Evolutionary conservation across 805 yeast species (phyloP), one percentile per base, ranked within the genome.

Genomic region (Kodamaea leandrae): DNA sequence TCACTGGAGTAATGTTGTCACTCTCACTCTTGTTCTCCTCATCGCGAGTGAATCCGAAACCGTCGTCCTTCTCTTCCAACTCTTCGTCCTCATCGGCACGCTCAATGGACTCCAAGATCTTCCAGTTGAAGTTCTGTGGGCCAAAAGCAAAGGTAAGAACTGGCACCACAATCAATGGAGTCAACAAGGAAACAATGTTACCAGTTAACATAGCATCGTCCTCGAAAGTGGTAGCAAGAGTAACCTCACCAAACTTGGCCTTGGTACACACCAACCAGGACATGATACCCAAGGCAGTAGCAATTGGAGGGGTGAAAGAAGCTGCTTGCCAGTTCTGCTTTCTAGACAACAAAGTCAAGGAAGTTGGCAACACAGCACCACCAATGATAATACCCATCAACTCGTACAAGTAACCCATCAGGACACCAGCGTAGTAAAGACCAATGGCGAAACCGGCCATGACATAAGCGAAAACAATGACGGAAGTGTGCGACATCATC

Each of bases 171-270:
- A 88, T 61, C 13, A 77, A 55, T 7, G 96, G 96, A 2, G 90
- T 76, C 40, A 80, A 68, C 46, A 89, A 65, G 0, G 96, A 91
- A 39, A 87, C 89, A 35, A 87, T 80, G 61, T 89, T 89, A 45
- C 96, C 96, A 3, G 83, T 81, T 47, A 88, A 72, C 96, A 90
- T 90, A 29, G 96, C 84, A 57, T 86, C 76, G 60, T 90, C 95
- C 48, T 74, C 77, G 50, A 91, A 93, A n/a, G 95, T 79, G 65
- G 58, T 71, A 44, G 52, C 60, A 35, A 66, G 61, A 28, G 48
- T 55, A 19, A 70, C 49, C 1, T 53, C 16, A 9, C 71, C 71
- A 40, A 60, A 61, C 45, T 59, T 51, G 21, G 46, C 54, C 48
- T 63, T 61, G 38, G 74, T 60, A 48, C 61, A 53, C 18, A 63